Percentiles rank a stretch among this genome's conserved stretches.
These are phyloP conservation scores for Sporothrix protearum DNA, from an alignment of 2,329 filamentous ascomycete species.

Conservation along the genomic window DNA sequence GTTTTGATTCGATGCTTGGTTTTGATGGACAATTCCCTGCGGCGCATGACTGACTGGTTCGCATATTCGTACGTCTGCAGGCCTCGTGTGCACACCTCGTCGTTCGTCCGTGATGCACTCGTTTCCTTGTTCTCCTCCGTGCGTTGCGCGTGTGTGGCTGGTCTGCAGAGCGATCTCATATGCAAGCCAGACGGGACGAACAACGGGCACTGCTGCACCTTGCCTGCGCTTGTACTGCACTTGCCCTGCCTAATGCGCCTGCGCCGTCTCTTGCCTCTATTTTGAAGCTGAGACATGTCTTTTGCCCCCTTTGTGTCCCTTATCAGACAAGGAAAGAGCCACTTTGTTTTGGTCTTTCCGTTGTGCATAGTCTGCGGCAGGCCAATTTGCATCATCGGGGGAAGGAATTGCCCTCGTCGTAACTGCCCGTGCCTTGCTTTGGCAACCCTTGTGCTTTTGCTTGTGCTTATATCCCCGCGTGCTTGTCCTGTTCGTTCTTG, in stretches of 20 bases:
- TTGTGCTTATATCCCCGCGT: constrained; percentile 11
- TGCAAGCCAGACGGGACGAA: neutral
- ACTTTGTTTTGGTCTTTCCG: neutral
- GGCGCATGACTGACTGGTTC: neutral
- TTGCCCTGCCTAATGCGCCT: neutral
- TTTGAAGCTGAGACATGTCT: constrained; percentile 4
- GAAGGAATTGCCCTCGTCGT: neutral
- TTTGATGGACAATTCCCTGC: neutral
- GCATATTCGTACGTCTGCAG: neutral
- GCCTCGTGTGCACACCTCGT: neutral
- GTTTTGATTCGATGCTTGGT: neutral
- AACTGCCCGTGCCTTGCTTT: neutral
- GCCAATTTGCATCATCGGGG: neutral
- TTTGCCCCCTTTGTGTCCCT: neutral
- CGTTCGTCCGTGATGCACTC: neutral
- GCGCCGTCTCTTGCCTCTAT: neutral
- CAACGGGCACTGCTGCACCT: neutral
- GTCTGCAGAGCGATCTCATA: neutral
- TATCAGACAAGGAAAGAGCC: neutral
- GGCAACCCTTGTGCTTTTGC: neutral
- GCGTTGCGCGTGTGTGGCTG: neutral
- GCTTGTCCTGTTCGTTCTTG: neutral
- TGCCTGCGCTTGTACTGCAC: neutral
- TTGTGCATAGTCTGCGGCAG: neutral
- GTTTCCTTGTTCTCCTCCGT: neutral